These are phyloP conservation scores for Reticulascus tulasneorum DNA, from an alignment of 2,329 filamentous ascomycete genomes.

Conservation along the genomic window DNA sequence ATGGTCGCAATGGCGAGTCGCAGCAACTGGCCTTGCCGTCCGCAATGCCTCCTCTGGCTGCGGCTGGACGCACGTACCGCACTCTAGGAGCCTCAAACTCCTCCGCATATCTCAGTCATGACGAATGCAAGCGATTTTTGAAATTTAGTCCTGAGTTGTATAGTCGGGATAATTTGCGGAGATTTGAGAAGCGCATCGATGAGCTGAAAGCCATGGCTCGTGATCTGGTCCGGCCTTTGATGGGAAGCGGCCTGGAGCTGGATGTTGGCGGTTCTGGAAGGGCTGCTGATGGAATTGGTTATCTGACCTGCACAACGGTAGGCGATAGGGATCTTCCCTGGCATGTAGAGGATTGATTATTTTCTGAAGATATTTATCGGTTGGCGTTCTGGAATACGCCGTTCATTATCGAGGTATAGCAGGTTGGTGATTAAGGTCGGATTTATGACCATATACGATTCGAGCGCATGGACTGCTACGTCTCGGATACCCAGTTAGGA, in stretches of 20 bases:
- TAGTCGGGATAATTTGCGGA: conserved; percentile 76
- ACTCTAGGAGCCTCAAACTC: conserved; percentile 63
- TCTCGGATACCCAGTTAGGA: too few species aligned
- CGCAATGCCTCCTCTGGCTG: conserved; percentile 45
- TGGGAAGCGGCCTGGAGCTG: conserved; percentile 79
- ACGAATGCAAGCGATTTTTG: conserved; percentile 87
- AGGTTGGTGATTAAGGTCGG: too few species aligned
- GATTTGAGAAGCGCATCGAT: conserved; percentile 83
- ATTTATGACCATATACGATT: too few species aligned
- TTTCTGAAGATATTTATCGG: too few species aligned
- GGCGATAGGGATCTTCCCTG: conserved; percentile 48
- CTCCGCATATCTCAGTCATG: conserved; percentile 69
- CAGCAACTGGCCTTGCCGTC: conserved; percentile 30
- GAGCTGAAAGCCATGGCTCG: conserved; percentile 81
- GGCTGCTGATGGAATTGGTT: conserved; percentile 39
- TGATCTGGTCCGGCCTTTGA: conserved; percentile 78
- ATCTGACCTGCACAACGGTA: conserved; percentile 48
- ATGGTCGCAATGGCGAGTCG: conserved; percentile 24
- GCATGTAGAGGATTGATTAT: conserved; percentile 36
- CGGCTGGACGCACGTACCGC: conserved; percentile 71
- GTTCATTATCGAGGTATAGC: too few species aligned
- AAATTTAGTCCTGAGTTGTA: conserved; percentile 81
- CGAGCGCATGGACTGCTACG: too few species aligned
- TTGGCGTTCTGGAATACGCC: too few species aligned
- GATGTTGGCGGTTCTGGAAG: conserved; percentile 53